Conservation (phyloP, 169 alveolate species). For the Plasmodium malariae region DNA sequence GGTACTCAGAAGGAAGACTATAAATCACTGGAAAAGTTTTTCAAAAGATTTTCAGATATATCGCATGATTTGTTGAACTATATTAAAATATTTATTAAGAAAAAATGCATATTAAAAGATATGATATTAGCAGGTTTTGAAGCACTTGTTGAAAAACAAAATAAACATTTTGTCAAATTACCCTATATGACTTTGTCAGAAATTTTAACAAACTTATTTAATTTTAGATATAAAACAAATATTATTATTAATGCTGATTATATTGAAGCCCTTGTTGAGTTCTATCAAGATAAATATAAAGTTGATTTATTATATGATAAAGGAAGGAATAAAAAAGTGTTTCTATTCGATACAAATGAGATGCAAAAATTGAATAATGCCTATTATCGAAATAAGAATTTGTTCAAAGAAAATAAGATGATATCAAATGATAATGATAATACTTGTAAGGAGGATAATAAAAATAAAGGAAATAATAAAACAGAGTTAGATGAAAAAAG, state of each 20-base stretch:
- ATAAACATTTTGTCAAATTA: constrained; percentile 29
- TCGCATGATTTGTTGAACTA: constrained; percentile 57
- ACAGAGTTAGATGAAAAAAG: neutral
- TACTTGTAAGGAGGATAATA: constrained; percentile 3
- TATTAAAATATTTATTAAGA: constrained; percentile 52
- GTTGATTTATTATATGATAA: constrained; percentile 50
- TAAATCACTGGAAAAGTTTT: constrained; percentile 25
- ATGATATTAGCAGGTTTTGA: constrained; percentile 75
- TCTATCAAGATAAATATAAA: constrained; percentile 53
- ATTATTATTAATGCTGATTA: constrained; percentile 40
- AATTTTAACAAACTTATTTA: constrained; percentile 55
- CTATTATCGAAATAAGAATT: constrained; percentile 23
- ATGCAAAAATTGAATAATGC: constrained; percentile 40
- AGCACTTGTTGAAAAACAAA: constrained; percentile 51
- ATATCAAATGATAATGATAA: constrained; percentile 1
- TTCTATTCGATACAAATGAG: constrained; percentile 46
- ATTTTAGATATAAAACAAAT: constrained; percentile 59
- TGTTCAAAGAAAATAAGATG: neutral
- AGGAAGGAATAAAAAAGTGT: constrained; percentile 47
- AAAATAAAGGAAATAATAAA: neutral
- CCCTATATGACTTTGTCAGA: constrained; percentile 59
- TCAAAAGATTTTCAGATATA: constrained; percentile 24
- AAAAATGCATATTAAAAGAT: constrained; percentile 44
- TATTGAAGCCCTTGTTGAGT: constrained; percentile 26
- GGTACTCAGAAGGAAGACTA: neutral